Percentiles rank a stretch among this genome's conserved stretches.
Evolutionary conservation across 2,329 filamentous ascomycete species (phyloP).

Genomic region (Xylariales sp.): DNA sequence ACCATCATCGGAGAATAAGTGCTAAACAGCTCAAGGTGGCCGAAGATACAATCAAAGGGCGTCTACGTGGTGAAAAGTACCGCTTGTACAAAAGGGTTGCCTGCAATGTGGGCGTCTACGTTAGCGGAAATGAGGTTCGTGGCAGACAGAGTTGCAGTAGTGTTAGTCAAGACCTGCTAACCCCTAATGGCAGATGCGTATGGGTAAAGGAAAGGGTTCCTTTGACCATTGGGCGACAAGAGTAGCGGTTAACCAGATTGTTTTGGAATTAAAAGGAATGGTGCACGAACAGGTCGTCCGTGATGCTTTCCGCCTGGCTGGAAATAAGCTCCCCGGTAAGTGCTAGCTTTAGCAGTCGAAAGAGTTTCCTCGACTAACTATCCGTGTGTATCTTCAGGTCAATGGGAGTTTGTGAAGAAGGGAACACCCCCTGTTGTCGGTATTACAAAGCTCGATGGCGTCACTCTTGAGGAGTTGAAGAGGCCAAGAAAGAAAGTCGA

Average conservation of each 20-base stretch:
- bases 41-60: conserved; percentile 86
- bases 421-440: conserved; percentile 88
- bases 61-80: conserved; percentile 87
- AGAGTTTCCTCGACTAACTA: no score
- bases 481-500: conserved; percentile 67
- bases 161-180: neutral
- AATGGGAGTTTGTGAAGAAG: conserved; percentile 92
- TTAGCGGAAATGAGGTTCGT: conserved; percentile 86
- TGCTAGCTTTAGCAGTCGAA: conserved; percentile 9
- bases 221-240: conserved; percentile 96
- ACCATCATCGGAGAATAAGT: conserved; percentile 88
- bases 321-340: conserved; percentile 89
- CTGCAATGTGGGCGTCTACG: conserved; percentile 93
- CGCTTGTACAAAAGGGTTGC: conserved; percentile 85
- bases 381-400: conserved; percentile 40
- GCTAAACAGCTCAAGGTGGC: conserved; percentile 83
- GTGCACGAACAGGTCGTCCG: conserved; percentile 91
- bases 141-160: no score
- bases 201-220: conserved; percentile 97
- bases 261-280: conserved; percentile 89
- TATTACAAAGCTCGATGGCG: conserved; percentile 80
- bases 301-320: conserved; percentile 91
- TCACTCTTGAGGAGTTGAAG: conserved; percentile 81
- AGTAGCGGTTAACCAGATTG: conserved; percentile 83
- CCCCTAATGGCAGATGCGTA: conserved; percentile 61